Conservation (phyloP, 2,329 filamentous ascomycete species). For the Fusarium cicatricum region DNA sequence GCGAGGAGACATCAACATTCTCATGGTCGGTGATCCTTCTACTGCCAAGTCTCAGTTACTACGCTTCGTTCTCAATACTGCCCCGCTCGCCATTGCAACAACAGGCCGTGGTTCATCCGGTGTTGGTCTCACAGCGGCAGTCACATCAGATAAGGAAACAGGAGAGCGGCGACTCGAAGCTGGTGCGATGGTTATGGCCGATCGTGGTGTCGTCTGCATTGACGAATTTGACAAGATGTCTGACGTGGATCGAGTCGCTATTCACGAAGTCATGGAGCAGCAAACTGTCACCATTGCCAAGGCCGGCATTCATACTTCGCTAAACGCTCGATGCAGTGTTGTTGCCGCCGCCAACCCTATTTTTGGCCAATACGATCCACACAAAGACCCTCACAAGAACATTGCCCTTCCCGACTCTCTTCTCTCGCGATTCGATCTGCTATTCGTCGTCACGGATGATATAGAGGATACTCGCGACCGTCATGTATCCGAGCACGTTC, state of each 20-base stretch:
- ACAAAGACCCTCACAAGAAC: constrained; percentile 98
- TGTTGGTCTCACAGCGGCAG: constrained; percentile 95
- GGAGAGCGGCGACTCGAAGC: constrained; percentile 94
- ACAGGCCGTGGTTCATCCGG: constrained; percentile 97
- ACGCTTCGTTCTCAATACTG: constrained; percentile 96
- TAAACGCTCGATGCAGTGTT: constrained; percentile 96
- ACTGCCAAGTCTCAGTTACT: constrained; percentile 98
- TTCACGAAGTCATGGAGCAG: constrained; percentile 99
- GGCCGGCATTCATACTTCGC: constrained; percentile 95
- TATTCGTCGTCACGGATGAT: constrained; percentile 98
- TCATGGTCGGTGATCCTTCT: constrained; percentile 99
- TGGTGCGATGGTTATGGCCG: constrained; percentile 97
- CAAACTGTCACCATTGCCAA: constrained; percentile 99
- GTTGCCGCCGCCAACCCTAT: constrained; percentile 97
- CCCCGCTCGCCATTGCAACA: constrained; percentile 94
- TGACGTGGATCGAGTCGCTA: constrained; percentile 95
- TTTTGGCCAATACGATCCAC: constrained; percentile 97
- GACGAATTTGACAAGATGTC: constrained; percentile 99
- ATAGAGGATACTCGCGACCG: constrained; percentile 94
- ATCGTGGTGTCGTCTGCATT: constrained; percentile 97
- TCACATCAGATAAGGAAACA: constrained; percentile 96
- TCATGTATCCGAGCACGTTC: constrained; percentile 92
- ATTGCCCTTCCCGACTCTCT: constrained; percentile 97
- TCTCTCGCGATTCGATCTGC: constrained; percentile 95
- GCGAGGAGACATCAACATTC: constrained; percentile 97